Evolutionary conservation across 495 filamentous ascomycete species (phyloP).

Genomic region (Immersiella caudata): DNA sequence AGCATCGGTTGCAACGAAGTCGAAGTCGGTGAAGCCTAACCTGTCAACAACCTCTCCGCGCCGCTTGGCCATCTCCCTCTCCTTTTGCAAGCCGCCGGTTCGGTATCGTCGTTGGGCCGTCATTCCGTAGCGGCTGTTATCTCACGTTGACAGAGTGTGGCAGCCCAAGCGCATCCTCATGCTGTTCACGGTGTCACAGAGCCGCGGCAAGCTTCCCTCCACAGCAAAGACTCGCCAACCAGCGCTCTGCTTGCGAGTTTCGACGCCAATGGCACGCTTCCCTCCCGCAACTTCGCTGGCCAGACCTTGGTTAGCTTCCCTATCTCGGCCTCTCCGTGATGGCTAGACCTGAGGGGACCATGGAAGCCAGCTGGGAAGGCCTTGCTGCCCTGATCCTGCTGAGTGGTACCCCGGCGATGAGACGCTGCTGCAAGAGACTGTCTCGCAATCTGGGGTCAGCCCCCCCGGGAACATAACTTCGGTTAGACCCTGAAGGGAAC

Average conservation of each 20-base stretch:
- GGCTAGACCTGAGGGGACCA: not conserved
- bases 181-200: conserved; percentile 15
- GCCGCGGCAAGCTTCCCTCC: not conserved
- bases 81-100: not conserved
- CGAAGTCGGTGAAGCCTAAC: conserved; percentile 15
- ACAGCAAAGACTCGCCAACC: not conserved
- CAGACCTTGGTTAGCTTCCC: not conserved
- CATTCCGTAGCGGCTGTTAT: not conserved
- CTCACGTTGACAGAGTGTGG: not conserved
- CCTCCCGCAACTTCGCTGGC: not conserved
- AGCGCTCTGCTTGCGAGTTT: conserved; percentile 1
- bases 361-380: not conserved
- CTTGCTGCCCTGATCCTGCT: not conserved
- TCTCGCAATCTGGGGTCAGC: not conserved
- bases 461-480: conserved; percentile 12
- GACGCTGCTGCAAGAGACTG: conserved; percentile 5
- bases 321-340: not conserved
- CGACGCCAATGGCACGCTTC: not conserved
- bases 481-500: conserved; percentile 1
- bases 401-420: not conserved
- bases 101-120: conserved; percentile 6
- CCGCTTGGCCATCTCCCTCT: not conserved
- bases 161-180: conserved; percentile 11
- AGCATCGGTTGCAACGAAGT: not conserved
- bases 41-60: not conserved